Conservation (phyloP, 805 yeast genomes). For the Myxozyma geophila region DNA sequence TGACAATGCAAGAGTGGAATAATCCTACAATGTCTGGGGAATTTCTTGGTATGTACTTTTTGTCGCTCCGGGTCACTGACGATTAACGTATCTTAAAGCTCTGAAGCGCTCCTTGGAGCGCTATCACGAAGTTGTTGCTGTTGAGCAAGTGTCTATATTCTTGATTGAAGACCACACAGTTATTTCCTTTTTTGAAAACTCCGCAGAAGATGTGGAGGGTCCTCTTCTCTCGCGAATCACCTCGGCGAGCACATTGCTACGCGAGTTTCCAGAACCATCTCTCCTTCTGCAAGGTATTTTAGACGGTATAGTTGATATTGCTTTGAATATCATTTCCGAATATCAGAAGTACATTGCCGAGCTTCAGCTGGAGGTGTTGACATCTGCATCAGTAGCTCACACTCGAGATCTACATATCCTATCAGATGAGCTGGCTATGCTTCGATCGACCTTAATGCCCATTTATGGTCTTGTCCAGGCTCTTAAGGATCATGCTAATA, state of each 20-base stretch:
- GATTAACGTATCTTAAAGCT: slow-evolving; percentile 31
- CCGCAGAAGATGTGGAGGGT: slow-evolving; percentile 57
- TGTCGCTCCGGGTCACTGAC: not conserved
- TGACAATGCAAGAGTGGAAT: slow-evolving; percentile 45
- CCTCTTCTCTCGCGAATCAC: slow-evolving; percentile 57
- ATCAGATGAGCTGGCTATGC: slow-evolving; percentile 56
- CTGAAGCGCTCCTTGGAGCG: slow-evolving; percentile 52
- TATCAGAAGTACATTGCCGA: slow-evolving; percentile 55
- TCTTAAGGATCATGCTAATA: slow-evolving; percentile 49
- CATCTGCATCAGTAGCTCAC: slow-evolving; percentile 55
- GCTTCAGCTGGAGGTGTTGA: slow-evolving; percentile 57
- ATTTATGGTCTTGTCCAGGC: slow-evolving; percentile 54
- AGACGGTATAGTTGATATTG: slow-evolving; percentile 59
- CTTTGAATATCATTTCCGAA: slow-evolving; percentile 59
- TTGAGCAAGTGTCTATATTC: slow-evolving; percentile 62
- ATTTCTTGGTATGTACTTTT: slow-evolving; percentile 41
- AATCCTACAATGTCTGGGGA: slow-evolving; percentile 42
- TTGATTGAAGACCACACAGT: slow-evolving; percentile 53
- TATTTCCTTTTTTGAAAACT: slow-evolving; percentile 61
- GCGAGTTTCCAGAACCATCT: slow-evolving; percentile 58
- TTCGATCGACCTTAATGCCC: slow-evolving; percentile 55
- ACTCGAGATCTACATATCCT: slow-evolving; percentile 59
- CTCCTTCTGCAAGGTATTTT: slow-evolving; percentile 58
- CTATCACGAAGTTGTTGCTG: slow-evolving; percentile 53
- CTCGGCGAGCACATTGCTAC: slow-evolving; percentile 53